Percentiles rank a stretch among this genome's conserved stretches.
Conservation (phyloP, 768 basidiomycete genomes). For the Vararia minispora region DNA sequence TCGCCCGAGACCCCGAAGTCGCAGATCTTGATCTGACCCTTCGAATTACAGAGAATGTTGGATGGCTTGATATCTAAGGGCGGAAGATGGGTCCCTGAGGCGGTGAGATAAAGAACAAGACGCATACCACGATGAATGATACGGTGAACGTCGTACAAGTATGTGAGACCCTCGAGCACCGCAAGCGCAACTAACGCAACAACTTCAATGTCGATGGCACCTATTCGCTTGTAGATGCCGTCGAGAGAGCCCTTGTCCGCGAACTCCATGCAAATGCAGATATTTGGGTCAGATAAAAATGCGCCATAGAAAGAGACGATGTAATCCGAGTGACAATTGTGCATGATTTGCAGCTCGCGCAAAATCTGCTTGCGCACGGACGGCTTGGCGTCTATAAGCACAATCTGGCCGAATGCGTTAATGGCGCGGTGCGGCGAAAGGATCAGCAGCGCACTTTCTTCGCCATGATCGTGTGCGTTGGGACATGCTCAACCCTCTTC, state of each 20-base stretch:
- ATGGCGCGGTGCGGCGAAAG: slow-evolving; percentile 1
- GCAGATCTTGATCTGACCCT: slow-evolving; percentile 96
- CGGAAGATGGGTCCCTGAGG: background rate
- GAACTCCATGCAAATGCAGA: slow-evolving; percentile 97
- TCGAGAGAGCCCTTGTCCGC: slow-evolving; percentile 94
- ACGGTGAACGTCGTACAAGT: slow-evolving; percentile 93
- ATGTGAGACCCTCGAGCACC: slow-evolving; percentile 90
- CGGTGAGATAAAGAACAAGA: background rate
- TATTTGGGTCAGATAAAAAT: slow-evolving; percentile 93
- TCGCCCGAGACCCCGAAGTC: slow-evolving; percentile 99
- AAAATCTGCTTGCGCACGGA: slow-evolving; percentile 95
- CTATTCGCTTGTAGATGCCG: slow-evolving; percentile 92
- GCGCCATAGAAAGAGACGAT: slow-evolving; percentile 98
- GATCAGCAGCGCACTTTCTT: slow-evolving; percentile 64
- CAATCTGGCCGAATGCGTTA: slow-evolving; percentile 45
- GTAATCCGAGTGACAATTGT: slow-evolving; percentile 86
- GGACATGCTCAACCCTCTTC: slow-evolving; percentile 87
- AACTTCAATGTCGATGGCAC: slow-evolving; percentile 85
- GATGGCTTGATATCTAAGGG: slow-evolving; percentile 93
- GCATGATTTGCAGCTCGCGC: slow-evolving; percentile 98
- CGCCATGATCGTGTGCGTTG: slow-evolving; percentile 90
- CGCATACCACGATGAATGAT: slow-evolving; percentile 96
- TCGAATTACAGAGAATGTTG: slow-evolving; percentile 91
- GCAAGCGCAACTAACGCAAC: slow-evolving; percentile 92
- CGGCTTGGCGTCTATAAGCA: slow-evolving; percentile 94